Percentiles rank a stretch among this genome's conserved stretches.
These are phyloP conservation scores for Haematococcus lacustris DNA, from an alignment of 139 green algal species.

Conservation along the genomic window DNA sequence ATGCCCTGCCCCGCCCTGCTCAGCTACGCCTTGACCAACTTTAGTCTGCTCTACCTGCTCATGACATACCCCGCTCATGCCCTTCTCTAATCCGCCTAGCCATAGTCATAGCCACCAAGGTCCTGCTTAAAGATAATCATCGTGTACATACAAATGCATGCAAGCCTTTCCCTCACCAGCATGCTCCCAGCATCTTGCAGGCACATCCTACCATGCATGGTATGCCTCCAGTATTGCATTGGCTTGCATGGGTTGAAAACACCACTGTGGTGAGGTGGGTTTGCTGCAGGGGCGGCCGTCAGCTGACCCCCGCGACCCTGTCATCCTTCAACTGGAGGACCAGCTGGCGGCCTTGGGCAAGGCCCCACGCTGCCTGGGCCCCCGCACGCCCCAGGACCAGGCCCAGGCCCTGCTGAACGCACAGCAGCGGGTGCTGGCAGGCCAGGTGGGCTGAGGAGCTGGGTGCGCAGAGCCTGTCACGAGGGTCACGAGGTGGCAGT, in stretches of 20 bases:
- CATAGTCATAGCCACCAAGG: too few relatives aligned
- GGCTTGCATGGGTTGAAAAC: not conserved
- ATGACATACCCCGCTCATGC: too few relatives aligned
- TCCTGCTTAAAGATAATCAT: too few relatives aligned
- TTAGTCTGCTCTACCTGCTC: too few relatives aligned
- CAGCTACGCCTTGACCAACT: too few relatives aligned
- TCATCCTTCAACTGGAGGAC: slow-evolving; percentile 19
- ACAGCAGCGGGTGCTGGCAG: slow-evolving; percentile 20
- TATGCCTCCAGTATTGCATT: not conserved
- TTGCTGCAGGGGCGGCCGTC: slow-evolving; percentile 22
- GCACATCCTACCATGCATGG: not conserved
- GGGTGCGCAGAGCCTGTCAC: too few relatives aligned
- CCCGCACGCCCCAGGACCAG: slow-evolving; percentile 19
- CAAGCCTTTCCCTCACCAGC: not conserved
- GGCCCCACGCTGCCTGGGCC: slow-evolving; percentile 18
- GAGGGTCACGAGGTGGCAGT: too few relatives aligned
- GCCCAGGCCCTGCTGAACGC: slow-evolving; percentile 10
- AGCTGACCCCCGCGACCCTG: slow-evolving; percentile 25
- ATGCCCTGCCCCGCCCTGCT: too few relatives aligned
- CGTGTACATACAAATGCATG: not conserved
- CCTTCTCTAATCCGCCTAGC: too few relatives aligned
- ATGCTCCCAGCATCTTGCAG: not conserved
- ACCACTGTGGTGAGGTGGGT: not conserved
- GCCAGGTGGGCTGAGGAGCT: slow-evolving; percentile 21
- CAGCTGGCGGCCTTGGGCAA: slow-evolving; percentile 25